These are phyloP conservation scores for Neurospora sp. DNA, from an alignment of 495 filamentous ascomycete species.

Conservation along the genomic window DNA sequence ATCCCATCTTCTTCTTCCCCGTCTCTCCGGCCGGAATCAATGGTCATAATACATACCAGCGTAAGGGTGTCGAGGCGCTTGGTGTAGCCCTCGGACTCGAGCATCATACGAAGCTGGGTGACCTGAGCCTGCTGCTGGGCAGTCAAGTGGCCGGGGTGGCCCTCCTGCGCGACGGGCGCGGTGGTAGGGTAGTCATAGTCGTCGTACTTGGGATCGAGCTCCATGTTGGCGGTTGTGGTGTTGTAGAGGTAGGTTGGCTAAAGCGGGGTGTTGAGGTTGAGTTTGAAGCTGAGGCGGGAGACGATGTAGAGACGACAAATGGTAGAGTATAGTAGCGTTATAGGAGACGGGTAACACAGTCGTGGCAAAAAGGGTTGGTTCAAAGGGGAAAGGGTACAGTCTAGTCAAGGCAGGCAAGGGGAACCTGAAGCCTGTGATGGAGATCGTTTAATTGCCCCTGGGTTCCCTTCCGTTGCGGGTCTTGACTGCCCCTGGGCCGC, in stretches of 20 bases:
- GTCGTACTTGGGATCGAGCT: constrained; percentile 85
- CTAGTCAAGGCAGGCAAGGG: not conserved
- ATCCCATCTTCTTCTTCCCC: not conserved
- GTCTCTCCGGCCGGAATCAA: not conserved
- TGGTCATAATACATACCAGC: constrained; percentile 43
- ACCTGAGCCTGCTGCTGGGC: constrained; percentile 84
- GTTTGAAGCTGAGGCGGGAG: not conserved
- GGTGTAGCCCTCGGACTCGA: constrained; percentile 76
- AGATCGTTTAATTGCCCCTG: constrained; percentile 2
- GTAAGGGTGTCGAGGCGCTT: constrained; percentile 85
- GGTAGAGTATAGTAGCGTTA: not conserved
- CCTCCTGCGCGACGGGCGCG: constrained; percentile 53
- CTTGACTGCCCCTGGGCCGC: not conserved
- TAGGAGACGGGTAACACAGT: not conserved
- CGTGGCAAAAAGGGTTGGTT: constrained; percentile 3
- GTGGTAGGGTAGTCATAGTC: constrained; percentile 87
- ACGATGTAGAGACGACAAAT: not conserved
- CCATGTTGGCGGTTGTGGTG: constrained; percentile 28
- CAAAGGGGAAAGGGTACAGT: not conserved
- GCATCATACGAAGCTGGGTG: constrained; percentile 66
- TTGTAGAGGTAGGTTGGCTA: constrained; percentile 8
- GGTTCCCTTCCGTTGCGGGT: not conserved
- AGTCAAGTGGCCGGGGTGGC: constrained; percentile 86
- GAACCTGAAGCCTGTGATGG: not conserved
- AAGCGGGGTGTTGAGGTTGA: not conserved